A percentile compares a stretch with the other conserved stretches of the same genome.
Conservation (phyloP, 805 yeast genomes). For the Starmerella bombicola region DNA sequence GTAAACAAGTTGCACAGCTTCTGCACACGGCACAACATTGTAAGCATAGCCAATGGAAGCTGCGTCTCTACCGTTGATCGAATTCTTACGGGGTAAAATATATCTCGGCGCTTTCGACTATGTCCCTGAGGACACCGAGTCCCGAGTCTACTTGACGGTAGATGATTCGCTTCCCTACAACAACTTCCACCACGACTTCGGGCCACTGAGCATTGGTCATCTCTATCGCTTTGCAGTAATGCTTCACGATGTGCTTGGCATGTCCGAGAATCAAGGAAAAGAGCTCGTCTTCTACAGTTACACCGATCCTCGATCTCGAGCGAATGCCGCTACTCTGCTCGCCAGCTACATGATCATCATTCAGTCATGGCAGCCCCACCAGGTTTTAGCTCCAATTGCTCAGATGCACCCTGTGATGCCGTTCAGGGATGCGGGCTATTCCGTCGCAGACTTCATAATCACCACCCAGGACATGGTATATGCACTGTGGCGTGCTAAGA, state of each 20-base stretch:
- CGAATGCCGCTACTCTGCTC: slow-evolving; percentile 88
- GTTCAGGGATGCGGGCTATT: slow-evolving; percentile 94
- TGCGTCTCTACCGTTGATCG: slow-evolving; percentile 26
- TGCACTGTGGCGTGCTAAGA: slow-evolving; percentile 96
- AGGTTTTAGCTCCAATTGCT: slow-evolving; percentile 85
- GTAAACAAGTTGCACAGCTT: neutral
- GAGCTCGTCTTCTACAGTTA: slow-evolving; percentile 86
- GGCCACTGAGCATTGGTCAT: slow-evolving; percentile 89
- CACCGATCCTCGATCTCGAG: slow-evolving; percentile 64
- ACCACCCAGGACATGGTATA: slow-evolving; percentile 91
- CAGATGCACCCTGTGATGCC: slow-evolving; percentile 87
- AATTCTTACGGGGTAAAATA: slow-evolving; percentile 35
- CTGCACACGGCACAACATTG: neutral
- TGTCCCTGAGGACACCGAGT: slow-evolving; percentile 63
- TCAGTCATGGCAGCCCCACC: slow-evolving; percentile 97
- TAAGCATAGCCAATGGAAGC: slow-evolving; percentile 1
- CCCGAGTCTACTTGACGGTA: slow-evolving; percentile 74
- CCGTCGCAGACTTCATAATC: slow-evolving; percentile 85
- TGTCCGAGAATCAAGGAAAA: slow-evolving; percentile 66
- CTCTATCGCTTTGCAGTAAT: slow-evolving; percentile 90
- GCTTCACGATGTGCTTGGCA: slow-evolving; percentile 81
- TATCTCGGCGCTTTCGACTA: slow-evolving; percentile 82
- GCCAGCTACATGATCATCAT: slow-evolving; percentile 91
- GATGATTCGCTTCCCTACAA: slow-evolving; percentile 89
- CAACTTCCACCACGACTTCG: slow-evolving; percentile 91